Conservation (phyloP, 2,329 filamentous ascomycete species). For the Eutypa lata region DNA sequence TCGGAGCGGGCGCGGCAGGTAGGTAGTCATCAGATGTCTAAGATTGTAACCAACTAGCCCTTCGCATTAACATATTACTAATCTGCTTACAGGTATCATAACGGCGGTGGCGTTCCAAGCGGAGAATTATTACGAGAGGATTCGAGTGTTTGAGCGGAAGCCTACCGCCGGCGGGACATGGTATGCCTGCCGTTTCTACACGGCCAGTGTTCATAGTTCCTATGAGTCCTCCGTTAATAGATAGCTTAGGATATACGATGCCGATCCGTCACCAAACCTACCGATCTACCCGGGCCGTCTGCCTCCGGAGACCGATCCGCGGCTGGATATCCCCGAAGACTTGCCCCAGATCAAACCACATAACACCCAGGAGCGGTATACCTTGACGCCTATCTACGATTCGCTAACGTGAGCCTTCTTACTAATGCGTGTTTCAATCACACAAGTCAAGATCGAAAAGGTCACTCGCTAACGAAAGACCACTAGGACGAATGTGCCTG, state of each 20-base stretch:
- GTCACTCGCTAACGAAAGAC: not conserved
- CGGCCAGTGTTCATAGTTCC: too few species aligned
- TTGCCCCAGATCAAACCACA: slow-evolving; percentile 39
- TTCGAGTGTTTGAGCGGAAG: slow-evolving; percentile 40
- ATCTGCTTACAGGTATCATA: too few species aligned
- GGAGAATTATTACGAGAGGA: slow-evolving; percentile 40
- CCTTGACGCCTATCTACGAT: slow-evolving; percentile 48
- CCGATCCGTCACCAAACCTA: slow-evolving; percentile 32
- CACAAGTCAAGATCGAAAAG: too few species aligned
- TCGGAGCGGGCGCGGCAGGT: slow-evolving; percentile 43
- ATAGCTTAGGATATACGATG: slow-evolving; percentile 55
- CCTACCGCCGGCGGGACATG: slow-evolving; percentile 44
- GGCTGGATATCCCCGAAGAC: slow-evolving; percentile 39
- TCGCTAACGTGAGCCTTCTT: slow-evolving; percentile 42
- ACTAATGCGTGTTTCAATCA: too few species aligned
- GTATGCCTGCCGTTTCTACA: too few species aligned
- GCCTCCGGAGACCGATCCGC: slow-evolving; percentile 43
- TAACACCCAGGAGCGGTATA: slow-evolving; percentile 41
- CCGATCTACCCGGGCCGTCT: slow-evolving; percentile 39
- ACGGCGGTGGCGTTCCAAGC: slow-evolving; percentile 45
- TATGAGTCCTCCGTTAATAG: too few species aligned
- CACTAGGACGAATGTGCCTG: slow-evolving; percentile 51
- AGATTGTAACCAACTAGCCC: too few species aligned
- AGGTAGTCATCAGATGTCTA: too few species aligned
- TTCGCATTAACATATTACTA: too few species aligned